Evolutionary conservation across 2,329 filamentous ascomycete species (phyloP), one percentile per base, ranked within the genome.

Genomic region (Grosmannia huntii): DNA sequence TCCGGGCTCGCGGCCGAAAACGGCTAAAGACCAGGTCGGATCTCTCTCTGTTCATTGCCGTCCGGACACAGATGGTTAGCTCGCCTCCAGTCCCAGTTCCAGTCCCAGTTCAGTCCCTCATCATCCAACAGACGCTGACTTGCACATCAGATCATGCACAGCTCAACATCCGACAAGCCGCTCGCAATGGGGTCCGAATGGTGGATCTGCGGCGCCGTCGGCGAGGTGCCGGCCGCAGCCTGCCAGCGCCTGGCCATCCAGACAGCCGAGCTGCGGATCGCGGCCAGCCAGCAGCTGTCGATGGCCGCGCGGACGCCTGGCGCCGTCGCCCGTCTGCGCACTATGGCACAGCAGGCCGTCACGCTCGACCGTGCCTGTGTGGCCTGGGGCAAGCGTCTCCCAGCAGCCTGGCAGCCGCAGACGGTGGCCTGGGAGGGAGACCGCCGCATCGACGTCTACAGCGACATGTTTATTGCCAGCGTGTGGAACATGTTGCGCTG

Each of bases 391-490:
- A 69, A 71, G 51, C 69, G 68, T 16, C 66, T 82, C 10, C 79
- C 81, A 0, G 71, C 76, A 0, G 69, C 73, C 49, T 84, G 78
- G 71, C 69, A 67, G n/a, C 75, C 70, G 65, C 73, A 72, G 64
- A 79, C 79, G 1, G 76, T 81, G 1, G 76, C 76, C 3, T 84
- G 81, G 81, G 77, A 82, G 61, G 75, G 79, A 60, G 59, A 76
- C 0, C 82, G 82, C 2, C 74, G 78, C 19, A 76, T 85, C 25
- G 82, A 85, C 64, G 72, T 79, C 5, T 85, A 83, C 65, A 69
- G 71, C 25, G 81, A 85, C 66, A 71, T 83, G 51, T 83, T 76
- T 74, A 76, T 81, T 49, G 77, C 76, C n/a, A 77, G 73, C 60
- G 71, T 81, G 10, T 81, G 77, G 76, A 84, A 84, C 65, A 71